Percentiles rank a stretch among this genome's conserved stretches.
Conservation (phyloP, 2,329 filamentous ascomycete species). For the Albophoma yamanashiensis region DNA sequence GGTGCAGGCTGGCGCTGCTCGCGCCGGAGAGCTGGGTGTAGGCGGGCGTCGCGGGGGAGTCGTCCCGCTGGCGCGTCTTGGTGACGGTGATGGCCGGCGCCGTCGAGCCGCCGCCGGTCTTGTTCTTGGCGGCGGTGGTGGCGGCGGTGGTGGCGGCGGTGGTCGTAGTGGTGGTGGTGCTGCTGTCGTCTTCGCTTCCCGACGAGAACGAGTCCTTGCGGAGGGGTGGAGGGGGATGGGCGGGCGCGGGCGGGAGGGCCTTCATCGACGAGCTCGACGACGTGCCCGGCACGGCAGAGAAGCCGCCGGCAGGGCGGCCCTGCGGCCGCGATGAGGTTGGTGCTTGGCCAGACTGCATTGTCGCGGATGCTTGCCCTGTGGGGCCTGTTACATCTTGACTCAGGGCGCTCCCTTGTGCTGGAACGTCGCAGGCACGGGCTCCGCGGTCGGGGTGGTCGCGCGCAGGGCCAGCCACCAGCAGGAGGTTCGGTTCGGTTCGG, state of each 20-base stretch:
- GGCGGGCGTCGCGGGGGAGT: slow-evolving; percentile 32
- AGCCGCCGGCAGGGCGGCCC: slow-evolving; percentile 42
- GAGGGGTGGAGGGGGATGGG: slow-evolving; percentile 21
- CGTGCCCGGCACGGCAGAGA: slow-evolving; percentile 37
- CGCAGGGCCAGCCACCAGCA: background rate
- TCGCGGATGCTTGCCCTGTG: slow-evolving; percentile 13
- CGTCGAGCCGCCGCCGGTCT: background rate
- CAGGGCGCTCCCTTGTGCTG: background rate
- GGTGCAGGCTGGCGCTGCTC: slow-evolving; percentile 33
- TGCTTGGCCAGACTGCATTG: slow-evolving; percentile 33
- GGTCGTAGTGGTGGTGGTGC: background rate
- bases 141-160: too few relatives aligned
- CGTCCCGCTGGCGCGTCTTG: slow-evolving; percentile 32
- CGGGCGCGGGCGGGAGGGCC: slow-evolving; percentile 13
- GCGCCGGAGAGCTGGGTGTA: slow-evolving; percentile 38
- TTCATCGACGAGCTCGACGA: slow-evolving; percentile 17
- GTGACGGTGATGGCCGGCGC: slow-evolving; percentile 28
- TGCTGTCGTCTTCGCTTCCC: slow-evolving; percentile 14
- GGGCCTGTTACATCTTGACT: slow-evolving; percentile 32
- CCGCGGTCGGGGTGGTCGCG: background rate
- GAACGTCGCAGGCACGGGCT: background rate
- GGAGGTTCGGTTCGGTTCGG: too few relatives aligned
- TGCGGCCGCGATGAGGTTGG: slow-evolving; percentile 21
- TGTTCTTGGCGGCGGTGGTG: background rate
- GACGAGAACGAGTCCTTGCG: slow-evolving; percentile 16